phyloP scores from a whole-genome alignment of 768 basidiomycete species.

The Panaeolus papilionaceus region DNA sequence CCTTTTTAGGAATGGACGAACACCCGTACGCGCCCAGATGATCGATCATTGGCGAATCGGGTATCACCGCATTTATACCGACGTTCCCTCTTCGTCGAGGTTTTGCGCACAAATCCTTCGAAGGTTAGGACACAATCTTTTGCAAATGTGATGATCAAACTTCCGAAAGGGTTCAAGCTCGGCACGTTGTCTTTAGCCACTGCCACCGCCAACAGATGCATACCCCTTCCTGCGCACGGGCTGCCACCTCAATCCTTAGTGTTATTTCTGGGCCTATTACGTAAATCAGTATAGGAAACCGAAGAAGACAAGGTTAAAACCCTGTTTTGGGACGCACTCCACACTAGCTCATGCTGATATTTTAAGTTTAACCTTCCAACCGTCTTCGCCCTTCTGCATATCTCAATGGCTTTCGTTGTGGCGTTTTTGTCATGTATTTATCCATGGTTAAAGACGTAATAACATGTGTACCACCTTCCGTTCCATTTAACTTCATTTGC shows the following conservation, averaged over 20 bases:
- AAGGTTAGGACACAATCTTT: background rate
- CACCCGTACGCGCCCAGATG: background rate
- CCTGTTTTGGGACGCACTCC: background rate
- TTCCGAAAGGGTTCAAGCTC: background rate
- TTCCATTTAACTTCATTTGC: background rate
- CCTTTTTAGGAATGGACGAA: background rate
- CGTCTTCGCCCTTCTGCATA: background rate
- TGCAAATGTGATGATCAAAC: background rate
- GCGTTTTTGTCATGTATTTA: conserved; percentile 5
- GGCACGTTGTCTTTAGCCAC: background rate
- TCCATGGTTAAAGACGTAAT: background rate
- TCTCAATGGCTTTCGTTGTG: background rate
- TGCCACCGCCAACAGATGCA: background rate
- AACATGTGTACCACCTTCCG: background rate
- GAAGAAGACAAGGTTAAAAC: background rate
- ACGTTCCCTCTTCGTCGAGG: background rate
- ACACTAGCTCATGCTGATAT: background rate
- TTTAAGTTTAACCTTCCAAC: background rate
- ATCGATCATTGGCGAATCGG: conserved; percentile 3
- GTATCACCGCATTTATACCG: background rate
- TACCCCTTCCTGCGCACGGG: background rate
- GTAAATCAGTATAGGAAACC: no score
- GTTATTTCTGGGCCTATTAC: background rate
- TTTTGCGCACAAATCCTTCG: background rate
- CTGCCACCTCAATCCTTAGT: background rate